These are phyloP conservation scores for Neurospora sp. DNA, from an alignment of 495 filamentous ascomycete genomes.

Conservation along the genomic window DNA sequence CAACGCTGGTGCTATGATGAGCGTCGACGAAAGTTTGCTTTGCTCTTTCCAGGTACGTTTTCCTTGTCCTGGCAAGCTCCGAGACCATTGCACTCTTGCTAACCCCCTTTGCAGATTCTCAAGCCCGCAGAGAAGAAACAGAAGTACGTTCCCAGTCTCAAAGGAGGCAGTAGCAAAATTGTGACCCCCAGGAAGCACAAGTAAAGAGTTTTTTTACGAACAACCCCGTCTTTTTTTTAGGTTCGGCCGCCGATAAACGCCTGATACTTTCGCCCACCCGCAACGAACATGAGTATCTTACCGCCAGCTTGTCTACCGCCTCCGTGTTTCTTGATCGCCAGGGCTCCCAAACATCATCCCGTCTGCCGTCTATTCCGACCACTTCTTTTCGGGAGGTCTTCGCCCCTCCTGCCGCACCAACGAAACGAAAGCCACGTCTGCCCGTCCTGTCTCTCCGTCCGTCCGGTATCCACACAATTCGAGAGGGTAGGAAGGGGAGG, in stretches of 20 bases:
- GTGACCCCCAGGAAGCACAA: constrained; percentile 89
- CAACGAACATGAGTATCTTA: constrained; percentile 7
- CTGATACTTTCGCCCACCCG: constrained; percentile 16
- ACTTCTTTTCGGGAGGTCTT: constrained; percentile 4
- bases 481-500: constrained; percentile 3
- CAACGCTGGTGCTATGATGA: constrained; percentile 99
- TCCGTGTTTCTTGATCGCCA: constrained; percentile 14
- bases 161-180: constrained; percentile 62
- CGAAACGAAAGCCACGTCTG: background rate
- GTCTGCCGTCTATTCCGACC: constrained; percentile 11
- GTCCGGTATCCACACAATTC: background rate
- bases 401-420: background rate
- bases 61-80: background rate
- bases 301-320: constrained; percentile 16
- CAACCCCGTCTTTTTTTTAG: constrained; percentile 74
- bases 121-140: constrained; percentile 99
- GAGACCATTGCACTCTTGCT: constrained; percentile 8
- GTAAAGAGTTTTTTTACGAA: constrained; percentile 64
- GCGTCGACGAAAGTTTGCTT: constrained; percentile 95
- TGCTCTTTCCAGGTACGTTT: constrained; percentile 94
- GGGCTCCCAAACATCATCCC: constrained; percentile 7
- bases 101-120: constrained; percentile 59
- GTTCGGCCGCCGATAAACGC: constrained; percentile 85
- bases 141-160: constrained; percentile 95
- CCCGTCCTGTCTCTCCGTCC: background rate